These are phyloP conservation scores for Heliosperma pusillum DNA, from an alignment of 148 eudicot species.

Conservation along the genomic window DNA sequence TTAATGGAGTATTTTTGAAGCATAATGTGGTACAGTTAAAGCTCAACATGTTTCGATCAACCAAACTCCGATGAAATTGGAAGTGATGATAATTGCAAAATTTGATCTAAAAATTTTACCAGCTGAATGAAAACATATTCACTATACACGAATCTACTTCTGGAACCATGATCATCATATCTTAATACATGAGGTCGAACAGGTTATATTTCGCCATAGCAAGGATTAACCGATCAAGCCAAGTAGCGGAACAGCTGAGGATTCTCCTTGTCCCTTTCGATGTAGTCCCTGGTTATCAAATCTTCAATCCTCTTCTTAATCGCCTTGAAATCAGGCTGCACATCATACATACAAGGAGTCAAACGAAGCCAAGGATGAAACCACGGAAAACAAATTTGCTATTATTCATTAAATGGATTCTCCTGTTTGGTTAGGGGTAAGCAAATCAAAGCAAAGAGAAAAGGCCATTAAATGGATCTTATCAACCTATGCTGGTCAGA, in stretches of 20 bases:
- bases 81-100: slow-evolving; percentile 3
- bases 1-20: neutral
- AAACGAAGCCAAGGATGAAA: neutral
- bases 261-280: slow-evolving; percentile 47
- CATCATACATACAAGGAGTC: neutral
- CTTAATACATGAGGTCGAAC: neutral
- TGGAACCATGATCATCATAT: neutral
- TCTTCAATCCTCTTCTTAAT: slow-evolving; percentile 50
- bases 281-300: slow-evolving; percentile 43
- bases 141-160: slow-evolving; percentile 27
- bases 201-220: neutral
- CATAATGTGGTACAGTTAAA: neutral
- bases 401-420: neutral
- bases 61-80: neutral
- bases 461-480: neutral
- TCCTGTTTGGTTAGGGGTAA: no score
- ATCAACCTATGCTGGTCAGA: neutral
- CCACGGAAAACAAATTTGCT: neutral
- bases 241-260: slow-evolving; percentile 40
- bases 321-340: slow-evolving; percentile 52
- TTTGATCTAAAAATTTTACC: neutral
- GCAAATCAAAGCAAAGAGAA: neutral
- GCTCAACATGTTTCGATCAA: slow-evolving; percentile 7
- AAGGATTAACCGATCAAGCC: slow-evolving; percentile 27
- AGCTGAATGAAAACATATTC: slow-evolving; percentile 8